Percentiles rank a stretch among this genome's conserved stretches.
Conservation (phyloP, 768 basidiomycete species). For the Mycena floridula region DNA sequence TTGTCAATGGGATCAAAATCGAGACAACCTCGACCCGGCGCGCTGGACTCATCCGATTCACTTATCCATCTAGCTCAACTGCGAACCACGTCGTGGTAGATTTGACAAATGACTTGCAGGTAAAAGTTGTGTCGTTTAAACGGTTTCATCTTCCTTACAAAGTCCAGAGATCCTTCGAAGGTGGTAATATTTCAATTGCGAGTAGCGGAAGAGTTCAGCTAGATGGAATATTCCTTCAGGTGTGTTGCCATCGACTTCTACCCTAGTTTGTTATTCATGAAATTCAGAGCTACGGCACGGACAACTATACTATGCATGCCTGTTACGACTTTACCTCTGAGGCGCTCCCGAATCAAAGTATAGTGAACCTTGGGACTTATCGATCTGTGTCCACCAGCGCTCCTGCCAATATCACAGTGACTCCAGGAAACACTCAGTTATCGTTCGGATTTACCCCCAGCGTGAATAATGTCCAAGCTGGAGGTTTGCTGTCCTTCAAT, state of each 20-base stretch:
- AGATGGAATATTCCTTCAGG: constrained; percentile 40
- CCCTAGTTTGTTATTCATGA: not conserved
- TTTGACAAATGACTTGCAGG: constrained; percentile 37
- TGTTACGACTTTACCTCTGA: constrained; percentile 41
- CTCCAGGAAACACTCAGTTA: constrained; percentile 20
- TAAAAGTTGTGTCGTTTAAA: no score
- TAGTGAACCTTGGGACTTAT: constrained; percentile 33
- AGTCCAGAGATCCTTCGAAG: constrained; percentile 42
- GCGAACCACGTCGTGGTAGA: constrained; percentile 46
- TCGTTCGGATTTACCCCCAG: constrained; percentile 30
- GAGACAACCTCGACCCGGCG: constrained; percentile 58
- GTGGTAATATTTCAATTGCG: constrained; percentile 30
- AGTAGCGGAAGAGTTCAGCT: constrained; percentile 30
- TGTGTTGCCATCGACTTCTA: constrained; percentile 6
- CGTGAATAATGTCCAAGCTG: constrained; percentile 36
- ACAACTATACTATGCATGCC: constrained; percentile 42
- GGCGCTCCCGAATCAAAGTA: constrained; percentile 12
- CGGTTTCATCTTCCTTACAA: no score
- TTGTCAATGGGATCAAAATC: constrained; percentile 39
- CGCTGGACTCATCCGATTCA: constrained; percentile 55
- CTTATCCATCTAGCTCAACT: constrained; percentile 37
- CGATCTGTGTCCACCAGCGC: constrained; percentile 25
- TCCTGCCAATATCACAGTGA: constrained; percentile 29
- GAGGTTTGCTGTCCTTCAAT: constrained; percentile 36
- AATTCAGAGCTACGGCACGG: constrained; percentile 38